Evolutionary conservation across 225 moss, liverwort and hornwort genomes (phyloP).

Genomic region (Polytrichum formosum): DNA sequence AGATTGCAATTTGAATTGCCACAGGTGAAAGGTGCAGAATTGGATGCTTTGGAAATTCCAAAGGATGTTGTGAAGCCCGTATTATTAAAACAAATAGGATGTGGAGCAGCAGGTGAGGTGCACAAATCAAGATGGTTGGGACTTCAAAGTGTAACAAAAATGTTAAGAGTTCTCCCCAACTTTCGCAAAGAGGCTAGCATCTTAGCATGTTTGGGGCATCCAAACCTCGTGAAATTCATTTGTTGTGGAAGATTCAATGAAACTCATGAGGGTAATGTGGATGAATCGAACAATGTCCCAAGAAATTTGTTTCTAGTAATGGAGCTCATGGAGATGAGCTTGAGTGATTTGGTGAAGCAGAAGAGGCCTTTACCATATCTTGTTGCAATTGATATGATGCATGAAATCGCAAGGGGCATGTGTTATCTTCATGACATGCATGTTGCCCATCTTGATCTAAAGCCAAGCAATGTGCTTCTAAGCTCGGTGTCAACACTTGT

Average conservation of each 20-base stretch:
- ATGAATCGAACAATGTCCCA: not conserved
- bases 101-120: not conserved
- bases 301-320: not conserved
- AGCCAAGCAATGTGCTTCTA: constrained; percentile 2
- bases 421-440: constrained; percentile 2
- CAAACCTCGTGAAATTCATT: constrained; percentile 18
- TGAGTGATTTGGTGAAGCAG: not conserved
- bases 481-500: not conserved
- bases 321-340: not conserved
- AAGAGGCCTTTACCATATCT: not conserved
- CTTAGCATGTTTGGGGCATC: constrained; percentile 12
- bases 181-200: constrained; percentile 18
- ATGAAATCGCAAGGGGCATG: constrained; percentile 3
- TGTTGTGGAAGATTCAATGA: constrained; percentile 7
- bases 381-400: not conserved
- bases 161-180: not conserved
- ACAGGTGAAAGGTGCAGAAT: too few species aligned
- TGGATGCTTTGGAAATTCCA: too few species aligned
- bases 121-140: constrained; percentile 8
- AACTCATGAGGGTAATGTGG: not conserved
- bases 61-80: too few species aligned
- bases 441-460: constrained; percentile 6
- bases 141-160: constrained; percentile 15
- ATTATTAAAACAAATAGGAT: too few species aligned
- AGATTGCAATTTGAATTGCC: too few species aligned